These are phyloP conservation scores for Yamadazyma buinensis DNA, from an alignment of 1,139 yeast species.

Conservation along the genomic window DNA sequence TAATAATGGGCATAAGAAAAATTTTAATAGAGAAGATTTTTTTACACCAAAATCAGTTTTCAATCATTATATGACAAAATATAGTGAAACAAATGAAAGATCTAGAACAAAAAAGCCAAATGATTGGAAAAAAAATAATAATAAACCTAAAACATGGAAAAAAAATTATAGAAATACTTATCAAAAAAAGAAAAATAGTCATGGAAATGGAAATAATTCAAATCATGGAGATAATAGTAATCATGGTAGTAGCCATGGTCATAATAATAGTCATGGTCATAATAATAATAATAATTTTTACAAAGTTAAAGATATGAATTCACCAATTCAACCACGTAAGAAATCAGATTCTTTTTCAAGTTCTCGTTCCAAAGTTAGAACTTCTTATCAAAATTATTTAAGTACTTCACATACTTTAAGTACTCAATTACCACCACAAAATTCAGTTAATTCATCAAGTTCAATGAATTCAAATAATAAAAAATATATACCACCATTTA, in stretches of 20 bases:
- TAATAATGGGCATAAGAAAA: constrained; percentile 12
- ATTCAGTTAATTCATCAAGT: not conserved
- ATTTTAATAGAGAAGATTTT: constrained; percentile 63
- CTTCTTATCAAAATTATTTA: not conserved
- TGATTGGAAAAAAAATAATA: constrained; percentile 32
- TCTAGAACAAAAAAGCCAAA: constrained; percentile 16
- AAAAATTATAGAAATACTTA: constrained; percentile 16
- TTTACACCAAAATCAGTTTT: constrained; percentile 77
- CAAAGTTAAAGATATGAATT: constrained; percentile 10
- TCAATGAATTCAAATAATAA: constrained; percentile 21
- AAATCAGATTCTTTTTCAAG: constrained; percentile 28
- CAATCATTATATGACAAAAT: constrained; percentile 68
- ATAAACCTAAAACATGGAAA: constrained; percentile 20
- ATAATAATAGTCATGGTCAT: constrained; percentile 7
- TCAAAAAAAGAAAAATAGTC: constrained; percentile 13
- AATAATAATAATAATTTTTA: constrained; percentile 10
- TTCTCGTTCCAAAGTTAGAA: constrained; percentile 3
- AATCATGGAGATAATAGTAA: not conserved
- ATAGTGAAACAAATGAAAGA: constrained; percentile 35
- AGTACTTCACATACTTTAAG: constrained; percentile 6
- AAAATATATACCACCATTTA: constrained; percentile 44
- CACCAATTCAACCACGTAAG: constrained; percentile 14
- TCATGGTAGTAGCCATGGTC: constrained; percentile 4
- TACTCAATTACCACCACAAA: not conserved
- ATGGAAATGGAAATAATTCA: constrained; percentile 1